These are phyloP conservation scores for Ascochyta pisi DNA, from an alignment of 2,329 filamentous ascomycete genomes.

Conservation along the genomic window DNA sequence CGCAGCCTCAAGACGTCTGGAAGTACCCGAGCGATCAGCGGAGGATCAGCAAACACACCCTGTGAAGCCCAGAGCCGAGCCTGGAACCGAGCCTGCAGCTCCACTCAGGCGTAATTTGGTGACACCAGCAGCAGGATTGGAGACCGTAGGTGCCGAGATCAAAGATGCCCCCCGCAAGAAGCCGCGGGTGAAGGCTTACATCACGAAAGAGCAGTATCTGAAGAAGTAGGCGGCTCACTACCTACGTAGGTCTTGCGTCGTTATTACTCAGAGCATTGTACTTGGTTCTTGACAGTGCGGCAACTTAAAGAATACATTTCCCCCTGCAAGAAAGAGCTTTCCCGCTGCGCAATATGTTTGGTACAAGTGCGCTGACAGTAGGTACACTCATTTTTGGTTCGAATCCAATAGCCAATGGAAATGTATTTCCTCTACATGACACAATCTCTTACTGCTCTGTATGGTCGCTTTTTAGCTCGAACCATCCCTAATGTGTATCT, in stretches of 20 bases:
- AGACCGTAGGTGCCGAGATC: not conserved
- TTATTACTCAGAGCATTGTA: not conserved
- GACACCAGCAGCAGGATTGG: not conserved
- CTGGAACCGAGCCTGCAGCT: not conserved
- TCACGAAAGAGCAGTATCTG: not conserved
- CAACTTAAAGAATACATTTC: not conserved
- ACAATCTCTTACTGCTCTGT: not conserved
- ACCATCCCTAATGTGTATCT: not conserved
- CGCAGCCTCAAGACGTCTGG: not conserved
- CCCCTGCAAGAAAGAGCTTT: not conserved
- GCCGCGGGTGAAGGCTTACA: not conserved
- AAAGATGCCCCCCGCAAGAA: not conserved
- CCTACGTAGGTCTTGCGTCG: not conserved
- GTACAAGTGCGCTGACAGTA: not conserved
- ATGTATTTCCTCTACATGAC: not conserved
- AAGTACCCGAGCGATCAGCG: not conserved
- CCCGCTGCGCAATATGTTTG: not conserved
- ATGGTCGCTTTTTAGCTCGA: not conserved
- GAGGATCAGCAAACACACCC: not conserved
- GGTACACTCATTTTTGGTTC: not conserved
- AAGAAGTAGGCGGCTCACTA: not conserved
- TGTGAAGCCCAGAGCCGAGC: not conserved
- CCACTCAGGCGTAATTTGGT: not conserved
- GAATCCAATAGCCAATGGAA: too few species aligned
- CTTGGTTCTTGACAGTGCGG: too few species aligned